A percentile compares a stretch with the other conserved stretches of the same genome.
phyloP scores from a whole-genome alignment of 371 early-diverging fungal species.

The Chytridiales sp. region DNA sequence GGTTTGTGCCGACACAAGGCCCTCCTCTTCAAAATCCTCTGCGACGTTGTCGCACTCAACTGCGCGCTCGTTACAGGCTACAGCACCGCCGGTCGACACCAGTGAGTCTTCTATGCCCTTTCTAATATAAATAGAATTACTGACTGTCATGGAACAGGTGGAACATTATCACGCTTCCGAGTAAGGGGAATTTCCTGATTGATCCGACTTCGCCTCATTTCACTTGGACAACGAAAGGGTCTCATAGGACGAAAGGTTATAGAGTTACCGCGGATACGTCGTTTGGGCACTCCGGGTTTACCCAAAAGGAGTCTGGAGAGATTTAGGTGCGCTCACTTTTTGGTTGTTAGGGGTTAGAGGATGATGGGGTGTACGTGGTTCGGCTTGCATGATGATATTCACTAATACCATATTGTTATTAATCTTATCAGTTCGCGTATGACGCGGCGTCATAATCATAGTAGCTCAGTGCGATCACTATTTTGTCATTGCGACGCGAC shows the following conservation, averaged over 20 bases:
- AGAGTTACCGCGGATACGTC: constrained; percentile 30
- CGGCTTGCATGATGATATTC: no score
- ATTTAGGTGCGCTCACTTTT: constrained; percentile 9
- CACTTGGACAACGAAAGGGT: constrained; percentile 48
- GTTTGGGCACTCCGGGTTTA: constrained; percentile 48
- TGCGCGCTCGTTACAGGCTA: constrained; percentile 50
- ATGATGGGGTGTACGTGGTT: no score
- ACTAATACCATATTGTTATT: no score
- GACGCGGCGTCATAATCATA: no score
- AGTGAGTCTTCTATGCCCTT: constrained; percentile 22
- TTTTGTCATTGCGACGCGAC: no score
- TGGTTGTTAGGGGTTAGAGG: no score
- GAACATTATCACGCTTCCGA: constrained; percentile 45
- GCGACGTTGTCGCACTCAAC: constrained; percentile 39
- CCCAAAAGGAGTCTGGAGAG: constrained; percentile 37
- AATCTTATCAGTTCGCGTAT: no score
- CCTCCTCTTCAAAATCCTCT: constrained; percentile 46
- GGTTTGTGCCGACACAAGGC: constrained; percentile 51
- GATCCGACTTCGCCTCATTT: constrained; percentile 49
- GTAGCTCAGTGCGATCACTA: no score
- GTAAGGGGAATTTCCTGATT: constrained; percentile 29
- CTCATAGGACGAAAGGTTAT: constrained; percentile 40
- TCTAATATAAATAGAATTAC: neutral
- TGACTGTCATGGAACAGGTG: constrained; percentile 25
- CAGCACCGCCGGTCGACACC: constrained; percentile 45